Base-by-base conservation (phyloP, 257 asterid species). In the Thymus mandschuricus region DNA sequence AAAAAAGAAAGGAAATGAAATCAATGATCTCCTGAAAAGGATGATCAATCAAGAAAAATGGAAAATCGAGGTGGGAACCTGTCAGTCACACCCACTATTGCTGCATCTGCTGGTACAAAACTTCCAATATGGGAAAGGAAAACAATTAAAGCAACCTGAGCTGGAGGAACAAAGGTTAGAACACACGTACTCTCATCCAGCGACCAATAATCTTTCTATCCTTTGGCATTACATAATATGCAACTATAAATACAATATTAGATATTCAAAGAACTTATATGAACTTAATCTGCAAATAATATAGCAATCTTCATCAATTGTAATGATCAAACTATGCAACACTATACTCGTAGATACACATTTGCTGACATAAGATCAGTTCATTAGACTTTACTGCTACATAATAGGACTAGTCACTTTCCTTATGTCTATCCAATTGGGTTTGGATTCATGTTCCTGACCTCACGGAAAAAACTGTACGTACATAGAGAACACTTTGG, bases 31-130 rank as follows among this genome's bases (percentile, higher is more conserved):
- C 12, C 9, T 31, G 55, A 51, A 58, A 54, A 67, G 75, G 49
- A 52, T 21, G 38, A 28, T 63, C 51, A 76, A 74, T 59, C 46
- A 58, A 76, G 38, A 57, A 43, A 33, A 71, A 34, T 60, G 73
- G 76, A 56, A 34, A 61, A 60, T 72, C 52, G 74, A 76, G 68
- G 46, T 66, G 21, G 56, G 13, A 28, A 88, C 99, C 99, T 91
- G 80, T 94, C 99, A 28, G 99, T 94, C 84, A 94, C 79, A 65
- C 98, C 99, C 84, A 94, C 98, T 45, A 82, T 84, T 60, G 99
- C 99, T 74, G 95, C 86, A 84, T 94, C 99, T 60, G 99, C 99
- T 50, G 99, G 98, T 73, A 94, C 96, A 80, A 84, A 94, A 83
- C 99, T 89, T 82, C 98, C 98, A 71, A 94, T 79, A 74, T 91